A percentile compares a stretch with the other conserved stretches of the same genome.
These are phyloP conservation scores for Solidago caesia DNA, from an alignment of 129 eudicot species.

Conservation along the genomic window DNA sequence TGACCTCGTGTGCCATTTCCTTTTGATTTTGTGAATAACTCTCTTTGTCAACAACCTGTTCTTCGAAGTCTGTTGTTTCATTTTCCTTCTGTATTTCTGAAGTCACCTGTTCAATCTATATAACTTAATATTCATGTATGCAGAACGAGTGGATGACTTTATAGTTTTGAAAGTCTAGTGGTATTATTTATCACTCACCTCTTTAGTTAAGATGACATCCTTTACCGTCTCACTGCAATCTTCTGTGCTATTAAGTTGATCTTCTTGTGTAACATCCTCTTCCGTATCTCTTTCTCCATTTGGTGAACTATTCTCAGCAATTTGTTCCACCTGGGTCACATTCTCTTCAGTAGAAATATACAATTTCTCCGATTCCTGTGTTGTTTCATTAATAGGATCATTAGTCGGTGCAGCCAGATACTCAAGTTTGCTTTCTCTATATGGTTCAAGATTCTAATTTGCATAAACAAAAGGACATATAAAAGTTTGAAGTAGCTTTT, in stretches of 20 bases:
- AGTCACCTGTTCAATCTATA: constrained; percentile 20
- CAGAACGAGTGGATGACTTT: constrained; percentile 2
- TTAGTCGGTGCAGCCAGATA: neutral
- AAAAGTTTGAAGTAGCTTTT: neutral
- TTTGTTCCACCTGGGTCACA: neutral
- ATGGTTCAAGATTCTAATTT: constrained; percentile 11
- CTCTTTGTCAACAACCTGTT: constrained; percentile 21
- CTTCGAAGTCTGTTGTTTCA: constrained; percentile 14
- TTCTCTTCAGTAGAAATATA: constrained; percentile 13
- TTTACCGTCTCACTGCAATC: constrained; percentile 21
- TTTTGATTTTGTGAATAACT: constrained; percentile 21
- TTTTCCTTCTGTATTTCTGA: neutral
- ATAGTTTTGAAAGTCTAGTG: constrained; percentile 12
- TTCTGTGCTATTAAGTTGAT: constrained; percentile 10
- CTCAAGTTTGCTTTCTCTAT: neutral
- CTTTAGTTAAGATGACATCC: constrained; percentile 31
- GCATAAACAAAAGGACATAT: constrained; percentile 7
- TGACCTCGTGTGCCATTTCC: constrained; percentile 24
- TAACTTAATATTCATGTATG: constrained; percentile 9
- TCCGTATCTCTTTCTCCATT: constrained; percentile 12
- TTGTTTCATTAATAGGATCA: constrained; percentile 8
- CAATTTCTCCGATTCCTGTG: constrained; percentile 14
- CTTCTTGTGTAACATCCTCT: constrained; percentile 24
- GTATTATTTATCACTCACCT: constrained; percentile 22
- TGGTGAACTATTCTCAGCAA: neutral